Conservation (phyloP, 139 green algal species). For the Micractinium conductrix region DNA sequence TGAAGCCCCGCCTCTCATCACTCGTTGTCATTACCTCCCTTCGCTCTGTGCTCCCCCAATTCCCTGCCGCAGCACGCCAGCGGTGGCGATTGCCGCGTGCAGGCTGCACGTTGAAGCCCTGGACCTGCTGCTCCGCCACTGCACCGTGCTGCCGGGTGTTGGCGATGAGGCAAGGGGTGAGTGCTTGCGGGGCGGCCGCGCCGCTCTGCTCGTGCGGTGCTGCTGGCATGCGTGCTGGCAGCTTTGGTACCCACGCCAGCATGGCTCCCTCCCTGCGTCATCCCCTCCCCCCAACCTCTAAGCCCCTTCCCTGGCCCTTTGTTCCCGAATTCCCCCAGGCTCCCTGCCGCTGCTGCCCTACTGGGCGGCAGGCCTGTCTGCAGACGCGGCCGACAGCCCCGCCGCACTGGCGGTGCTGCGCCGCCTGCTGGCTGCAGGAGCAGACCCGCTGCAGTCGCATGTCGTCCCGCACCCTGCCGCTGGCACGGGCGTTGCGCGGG, state of each 20-base stretch:
- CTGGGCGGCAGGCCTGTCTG: neutral
- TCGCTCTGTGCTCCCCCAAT: no score
- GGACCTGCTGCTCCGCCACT: slow-evolving; percentile 1
- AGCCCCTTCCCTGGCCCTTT: neutral
- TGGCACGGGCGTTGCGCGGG: no score
- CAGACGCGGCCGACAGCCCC: neutral
- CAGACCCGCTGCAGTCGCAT: neutral
- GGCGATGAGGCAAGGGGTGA: no score
- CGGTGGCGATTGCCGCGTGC: slow-evolving; percentile 8
- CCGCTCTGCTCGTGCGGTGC: neutral
- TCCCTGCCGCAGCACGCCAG: neutral
- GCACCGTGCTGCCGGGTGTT: neutral
- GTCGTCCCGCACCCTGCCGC: no score
- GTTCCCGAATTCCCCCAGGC: neutral
- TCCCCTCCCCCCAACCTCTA: neutral
- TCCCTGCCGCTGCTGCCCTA: slow-evolving; percentile 7
- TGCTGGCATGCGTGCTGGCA: neutral
- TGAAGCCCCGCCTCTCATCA: no score
- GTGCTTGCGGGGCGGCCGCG: neutral
- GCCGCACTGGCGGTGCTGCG: slow-evolving; percentile 17
- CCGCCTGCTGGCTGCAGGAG: slow-evolving; percentile 8
- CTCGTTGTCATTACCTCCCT: no score
- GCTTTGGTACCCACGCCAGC: no score
- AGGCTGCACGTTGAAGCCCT: neutral
- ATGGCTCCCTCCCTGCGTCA: neutral